Evolutionary conservation across 257 asterid genomes (phyloP).

Genomic region (Parsonsia alboflavescens): DNA sequence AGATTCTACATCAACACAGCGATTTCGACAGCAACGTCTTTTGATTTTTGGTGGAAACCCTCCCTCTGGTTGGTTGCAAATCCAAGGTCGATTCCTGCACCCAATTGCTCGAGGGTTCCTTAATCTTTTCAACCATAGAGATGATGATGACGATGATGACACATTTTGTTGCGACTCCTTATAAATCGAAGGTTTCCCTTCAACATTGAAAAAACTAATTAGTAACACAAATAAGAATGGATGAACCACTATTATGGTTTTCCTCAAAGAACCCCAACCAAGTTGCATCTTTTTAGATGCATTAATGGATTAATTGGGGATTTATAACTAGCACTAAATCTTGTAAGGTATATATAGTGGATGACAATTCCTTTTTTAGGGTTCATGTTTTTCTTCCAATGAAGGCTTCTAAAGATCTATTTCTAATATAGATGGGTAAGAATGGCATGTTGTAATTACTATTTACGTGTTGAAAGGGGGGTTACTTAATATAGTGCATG

Average conservation of each 20-base stretch:
- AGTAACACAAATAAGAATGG: neutral
- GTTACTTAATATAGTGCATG: neutral
- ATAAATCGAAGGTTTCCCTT: constrained; percentile 5
- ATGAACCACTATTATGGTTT: neutral
- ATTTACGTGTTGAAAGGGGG: constrained; percentile 6
- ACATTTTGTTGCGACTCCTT: constrained; percentile 10
- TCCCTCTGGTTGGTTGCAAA: constrained; percentile 34
- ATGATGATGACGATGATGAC: constrained; percentile 26
- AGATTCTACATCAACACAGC: constrained; percentile 50
- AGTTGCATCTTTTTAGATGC: constrained; percentile 6
- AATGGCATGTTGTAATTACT: constrained; percentile 9
- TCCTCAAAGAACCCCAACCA: neutral
- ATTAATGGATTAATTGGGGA: too few species aligned
- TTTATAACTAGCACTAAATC: neutral
- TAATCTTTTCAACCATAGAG: constrained; percentile 32
- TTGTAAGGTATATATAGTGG: neutral
- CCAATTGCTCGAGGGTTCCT: constrained; percentile 37
- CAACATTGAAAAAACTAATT: neutral
- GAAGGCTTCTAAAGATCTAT: constrained; percentile 1
- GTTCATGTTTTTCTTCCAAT: constrained; percentile 20
- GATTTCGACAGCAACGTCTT: constrained; percentile 48
- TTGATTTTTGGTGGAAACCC: constrained; percentile 22
- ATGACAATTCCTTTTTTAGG: neutral
- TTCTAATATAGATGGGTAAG: constrained; percentile 9
- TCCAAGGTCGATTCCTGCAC: constrained; percentile 60